A percentile compares a stretch with the other conserved stretches of the same genome.
Conservation (phyloP, 176 grass and related monocot species). For the Musa itinerans region DNA sequence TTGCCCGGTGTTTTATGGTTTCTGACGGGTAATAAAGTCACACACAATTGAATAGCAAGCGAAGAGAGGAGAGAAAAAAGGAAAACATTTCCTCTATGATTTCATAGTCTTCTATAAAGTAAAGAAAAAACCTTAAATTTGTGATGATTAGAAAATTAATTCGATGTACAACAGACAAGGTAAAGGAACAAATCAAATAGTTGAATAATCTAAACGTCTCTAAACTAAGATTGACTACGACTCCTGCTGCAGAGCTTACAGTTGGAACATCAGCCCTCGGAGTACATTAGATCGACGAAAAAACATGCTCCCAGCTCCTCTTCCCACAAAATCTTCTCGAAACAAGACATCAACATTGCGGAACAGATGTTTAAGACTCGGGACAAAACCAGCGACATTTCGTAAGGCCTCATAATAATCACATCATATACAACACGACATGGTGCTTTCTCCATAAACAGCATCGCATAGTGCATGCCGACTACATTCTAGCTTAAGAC, state of each 20-base stretch:
- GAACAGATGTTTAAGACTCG: background rate
- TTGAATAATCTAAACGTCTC: background rate
- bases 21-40: too few species aligned
- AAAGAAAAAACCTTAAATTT: too few species aligned
- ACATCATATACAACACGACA: slow-evolving; percentile 30
- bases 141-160: too few species aligned
- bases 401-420: slow-evolving; percentile 18
- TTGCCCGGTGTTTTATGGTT: too few species aligned
- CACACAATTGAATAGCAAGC: too few species aligned
- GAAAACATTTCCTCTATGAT: too few species aligned
- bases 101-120: too few species aligned
- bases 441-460: background rate
- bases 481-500: background rate
- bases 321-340: background rate
- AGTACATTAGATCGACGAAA: background rate
- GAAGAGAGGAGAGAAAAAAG: too few species aligned
- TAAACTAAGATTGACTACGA: background rate
- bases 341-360: too few species aligned
- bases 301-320: background rate
- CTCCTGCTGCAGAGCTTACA: background rate
- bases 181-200: background rate
- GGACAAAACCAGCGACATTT: background rate
- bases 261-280: background rate
- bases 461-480: slow-evolving; percentile 7
- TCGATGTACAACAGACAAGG: background rate